Percentiles rank a stretch among this genome's conserved stretches.
phyloP scores from a whole-genome alignment of 2,329 filamentous ascomycete species.

The Tolypocladium tropicale region DNA sequence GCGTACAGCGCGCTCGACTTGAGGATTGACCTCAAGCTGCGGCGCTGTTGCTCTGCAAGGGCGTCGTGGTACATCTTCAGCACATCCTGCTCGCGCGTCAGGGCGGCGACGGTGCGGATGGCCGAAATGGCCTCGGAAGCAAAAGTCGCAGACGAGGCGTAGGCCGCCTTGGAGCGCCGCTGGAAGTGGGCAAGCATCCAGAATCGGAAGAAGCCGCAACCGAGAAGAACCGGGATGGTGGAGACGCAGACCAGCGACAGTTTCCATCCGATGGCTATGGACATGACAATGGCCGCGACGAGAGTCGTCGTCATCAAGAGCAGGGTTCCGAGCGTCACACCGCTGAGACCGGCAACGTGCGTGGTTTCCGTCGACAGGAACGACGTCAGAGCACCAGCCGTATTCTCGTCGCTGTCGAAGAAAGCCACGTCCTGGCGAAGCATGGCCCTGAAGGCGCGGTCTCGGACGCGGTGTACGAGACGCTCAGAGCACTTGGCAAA shows the following conservation, averaged over 20 bases:
- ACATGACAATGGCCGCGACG: slow-evolving; percentile 58
- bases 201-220: slow-evolving; percentile 80
- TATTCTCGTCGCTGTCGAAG: slow-evolving; percentile 85
- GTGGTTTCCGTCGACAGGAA: slow-evolving; percentile 87
- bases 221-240: slow-evolving; percentile 66
- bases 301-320: slow-evolving; percentile 74
- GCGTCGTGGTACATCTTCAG: slow-evolving; percentile 58
- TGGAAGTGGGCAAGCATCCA: slow-evolving; percentile 74
- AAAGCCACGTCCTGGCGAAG: slow-evolving; percentile 88
- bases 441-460: slow-evolving; percentile 75
- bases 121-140: slow-evolving; percentile 90
- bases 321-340: slow-evolving; percentile 78
- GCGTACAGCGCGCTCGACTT: slow-evolving; percentile 75
- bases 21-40: slow-evolving; percentile 62
- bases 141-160: slow-evolving; percentile 72
- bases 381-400: slow-evolving; percentile 75
- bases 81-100: slow-evolving; percentile 81
- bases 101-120: slow-evolving; percentile 84
- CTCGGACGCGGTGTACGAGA: slow-evolving; percentile 72
- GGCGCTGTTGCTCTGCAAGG: slow-evolving; percentile 55
- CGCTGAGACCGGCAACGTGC: slow-evolving; percentile 78
- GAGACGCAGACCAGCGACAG: slow-evolving; percentile 73
- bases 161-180: slow-evolving; percentile 66
- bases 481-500: slow-evolving; percentile 84
- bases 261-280: slow-evolving; percentile 77